Evolutionary conservation across 352 stramenopile genomes (phyloP), one percentile per base, ranked within the genome.

Genomic region (Blastocystis sp.): DNA sequence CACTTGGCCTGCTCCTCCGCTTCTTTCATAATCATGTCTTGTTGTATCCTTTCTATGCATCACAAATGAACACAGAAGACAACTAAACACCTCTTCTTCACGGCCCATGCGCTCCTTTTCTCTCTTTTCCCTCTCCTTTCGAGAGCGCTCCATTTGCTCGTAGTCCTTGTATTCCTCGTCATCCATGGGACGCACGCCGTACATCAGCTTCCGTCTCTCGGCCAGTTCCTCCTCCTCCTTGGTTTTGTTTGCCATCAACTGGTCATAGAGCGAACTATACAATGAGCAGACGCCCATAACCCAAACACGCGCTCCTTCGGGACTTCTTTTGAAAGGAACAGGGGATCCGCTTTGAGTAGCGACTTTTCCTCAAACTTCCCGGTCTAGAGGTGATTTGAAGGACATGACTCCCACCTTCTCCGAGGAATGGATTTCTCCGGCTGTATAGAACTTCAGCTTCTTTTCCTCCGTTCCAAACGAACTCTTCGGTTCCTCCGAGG

Each of bases 161-260:
- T 81, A 81, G 45, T 81, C 71, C 35, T 81, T 81, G 37, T 39
- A 81, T 41, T 81, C 71, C 66, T 81, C 71, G 24, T 81, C 71
- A 33, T 81, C 71, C 71, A 81, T 81, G 13, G 71, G 71, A 66
- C 71, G 71, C 16, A 81, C 71, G 45, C 71, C 71, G 51, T 81
- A 81, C 71, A 81, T 81, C 31, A 81, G 41, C 35, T 81, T 81
- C 33, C 71, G 39, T 13, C 71, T 41, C 35, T 81, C 71, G 10
- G 71, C 71, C 50, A 81, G 66, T 26, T 81, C 71, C 16, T 81
- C 71, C 62, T 81, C 41, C 50, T 81, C 71, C 13, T 51, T n/a
- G 29, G 62, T 66, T 26, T 81, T 63, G 41, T 81, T 81, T 26
- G 62, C 50, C 50, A 66, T 65, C 26, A 81, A 12, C 50, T 81